Conservation (phyloP, 345 rosid species). For the Rubroshorea leprosula region DNA sequence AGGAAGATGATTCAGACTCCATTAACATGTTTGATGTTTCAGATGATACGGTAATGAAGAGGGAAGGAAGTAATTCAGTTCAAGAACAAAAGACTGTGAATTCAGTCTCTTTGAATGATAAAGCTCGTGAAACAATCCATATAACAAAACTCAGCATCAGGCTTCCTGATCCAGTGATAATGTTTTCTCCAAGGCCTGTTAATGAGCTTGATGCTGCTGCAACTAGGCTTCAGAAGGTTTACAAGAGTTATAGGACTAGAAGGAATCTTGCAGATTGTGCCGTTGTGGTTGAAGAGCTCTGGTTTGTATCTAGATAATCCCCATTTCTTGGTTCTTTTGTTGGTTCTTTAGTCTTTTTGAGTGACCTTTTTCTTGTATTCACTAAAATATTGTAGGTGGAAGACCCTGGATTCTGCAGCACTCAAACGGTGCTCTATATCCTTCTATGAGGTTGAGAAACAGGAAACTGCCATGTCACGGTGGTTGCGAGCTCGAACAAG, state of each 20-base stretch:
- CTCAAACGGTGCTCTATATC: constrained; percentile 44
- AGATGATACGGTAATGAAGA: too few relatives aligned
- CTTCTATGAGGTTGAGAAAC: constrained; percentile 46
- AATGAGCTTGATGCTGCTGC: constrained; percentile 67
- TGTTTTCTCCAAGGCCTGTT: constrained; percentile 52
- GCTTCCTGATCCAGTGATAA: constrained; percentile 38
- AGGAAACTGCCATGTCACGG: constrained; percentile 52
- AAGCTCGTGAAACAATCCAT: too few relatives aligned
- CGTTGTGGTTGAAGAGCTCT: constrained; percentile 64
- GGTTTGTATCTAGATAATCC: constrained; percentile 39
- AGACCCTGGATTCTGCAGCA: constrained; percentile 57
- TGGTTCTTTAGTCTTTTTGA: background rate
- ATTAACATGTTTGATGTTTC: too few relatives aligned
- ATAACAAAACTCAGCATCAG: constrained; percentile 35
- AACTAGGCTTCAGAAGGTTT: constrained; percentile 39
- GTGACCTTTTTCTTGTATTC: background rate
- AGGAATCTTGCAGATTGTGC: constrained; percentile 72
- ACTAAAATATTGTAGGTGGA: constrained; percentile 65
- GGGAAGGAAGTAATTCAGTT: too few relatives aligned
- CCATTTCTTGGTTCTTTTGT: constrained; percentile 2
- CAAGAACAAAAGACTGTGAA: too few relatives aligned
- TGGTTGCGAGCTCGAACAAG: constrained; percentile 59
- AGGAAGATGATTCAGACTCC: constrained; percentile 23
- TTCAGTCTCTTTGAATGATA: too few relatives aligned
- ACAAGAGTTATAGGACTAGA: constrained; percentile 44